Percentiles rank a stretch among this genome's conserved stretches.
These are phyloP conservation scores for Wickerhamomyces silvicola DNA, from an alignment of 805 yeast genomes.

Conservation along the genomic window DNA sequence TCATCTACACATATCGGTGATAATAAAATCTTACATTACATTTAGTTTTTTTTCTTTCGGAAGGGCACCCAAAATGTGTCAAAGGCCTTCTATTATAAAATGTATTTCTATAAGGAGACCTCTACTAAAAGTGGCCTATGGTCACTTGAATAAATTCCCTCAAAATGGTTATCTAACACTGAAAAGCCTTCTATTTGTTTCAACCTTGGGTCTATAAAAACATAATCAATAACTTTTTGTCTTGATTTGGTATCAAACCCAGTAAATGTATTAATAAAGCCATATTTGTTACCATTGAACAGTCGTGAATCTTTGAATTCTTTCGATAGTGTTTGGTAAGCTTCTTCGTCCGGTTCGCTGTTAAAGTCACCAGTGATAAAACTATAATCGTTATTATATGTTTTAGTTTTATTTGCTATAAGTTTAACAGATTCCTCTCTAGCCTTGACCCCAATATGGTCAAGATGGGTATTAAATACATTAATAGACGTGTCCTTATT, in stretches of 20 bases:
- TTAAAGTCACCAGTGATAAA: conserved; percentile 55
- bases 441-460: conserved; percentile 40
- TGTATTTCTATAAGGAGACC: conserved; percentile 2
- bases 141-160: conserved; percentile 31
- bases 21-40: no score
- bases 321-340: conserved; percentile 32
- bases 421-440: conserved; percentile 39
- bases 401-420: conserved; percentile 31
- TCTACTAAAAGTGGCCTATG: conserved; percentile 40
- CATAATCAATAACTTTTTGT: conserved; percentile 26
- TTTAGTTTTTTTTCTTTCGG: no score
- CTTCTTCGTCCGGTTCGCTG: conserved; percentile 37
- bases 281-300: conserved; percentile 29
- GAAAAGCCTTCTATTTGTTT: conserved; percentile 24
- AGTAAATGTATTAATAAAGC: conserved; percentile 39
- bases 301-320: conserved; percentile 33
- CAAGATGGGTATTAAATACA: conserved; percentile 44
- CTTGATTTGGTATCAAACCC: conserved; percentile 35
- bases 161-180: conserved; percentile 31
- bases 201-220: conserved; percentile 17
- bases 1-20: no score
- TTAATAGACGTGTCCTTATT: conserved; percentile 15
- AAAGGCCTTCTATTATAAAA: no score
- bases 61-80: no score
- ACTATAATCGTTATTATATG: conserved; percentile 29